Evolutionary conservation across 441 rosid genomes (phyloP).

Genomic region (Arabidopsis lyrata): DNA sequence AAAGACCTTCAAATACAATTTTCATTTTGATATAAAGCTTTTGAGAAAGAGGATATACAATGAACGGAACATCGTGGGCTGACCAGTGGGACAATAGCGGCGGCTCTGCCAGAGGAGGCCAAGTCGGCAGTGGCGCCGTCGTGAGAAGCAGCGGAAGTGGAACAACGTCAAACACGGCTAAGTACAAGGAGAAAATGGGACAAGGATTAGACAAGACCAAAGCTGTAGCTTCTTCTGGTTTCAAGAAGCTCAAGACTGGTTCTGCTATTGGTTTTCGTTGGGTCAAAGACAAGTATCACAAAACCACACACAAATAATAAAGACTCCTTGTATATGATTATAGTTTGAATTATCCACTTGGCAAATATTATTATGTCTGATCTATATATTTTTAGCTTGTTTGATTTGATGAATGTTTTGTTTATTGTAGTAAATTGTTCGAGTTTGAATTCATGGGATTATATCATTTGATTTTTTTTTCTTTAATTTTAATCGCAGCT

Average conservation of each 20-base stretch:
- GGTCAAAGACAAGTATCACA: slow-evolving; percentile 84
- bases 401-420: slow-evolving; percentile 4
- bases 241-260: slow-evolving; percentile 75
- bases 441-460: slow-evolving; percentile 13
- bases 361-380: slow-evolving; percentile 12
- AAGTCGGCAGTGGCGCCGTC: slow-evolving; percentile 33
- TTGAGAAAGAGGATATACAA: not conserved
- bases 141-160: slow-evolving; percentile 39
- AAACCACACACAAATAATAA: slow-evolving; percentile 57
- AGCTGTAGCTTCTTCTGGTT: slow-evolving; percentile 66
- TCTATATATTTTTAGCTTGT: not conserved
- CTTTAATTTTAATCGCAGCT: not conserved
- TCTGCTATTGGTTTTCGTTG: slow-evolving; percentile 71
- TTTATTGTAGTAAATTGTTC: not conserved
- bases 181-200: slow-evolving; percentile 81
- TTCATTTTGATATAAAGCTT: no score
- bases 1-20: no score
- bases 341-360: not conserved
- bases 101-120: slow-evolving; percentile 47
- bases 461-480: not conserved
- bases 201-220: slow-evolving; percentile 77
- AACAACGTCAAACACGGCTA: slow-evolving; percentile 42
- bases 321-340: not conserved
- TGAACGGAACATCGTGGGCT: slow-evolving; percentile 76
- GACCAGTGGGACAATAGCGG: slow-evolving; percentile 80